Evolutionary conservation across 306 rosid genomes (phyloP), one percentile per base, ranked within the genome.

Genomic region (Quercus bicolor): DNA sequence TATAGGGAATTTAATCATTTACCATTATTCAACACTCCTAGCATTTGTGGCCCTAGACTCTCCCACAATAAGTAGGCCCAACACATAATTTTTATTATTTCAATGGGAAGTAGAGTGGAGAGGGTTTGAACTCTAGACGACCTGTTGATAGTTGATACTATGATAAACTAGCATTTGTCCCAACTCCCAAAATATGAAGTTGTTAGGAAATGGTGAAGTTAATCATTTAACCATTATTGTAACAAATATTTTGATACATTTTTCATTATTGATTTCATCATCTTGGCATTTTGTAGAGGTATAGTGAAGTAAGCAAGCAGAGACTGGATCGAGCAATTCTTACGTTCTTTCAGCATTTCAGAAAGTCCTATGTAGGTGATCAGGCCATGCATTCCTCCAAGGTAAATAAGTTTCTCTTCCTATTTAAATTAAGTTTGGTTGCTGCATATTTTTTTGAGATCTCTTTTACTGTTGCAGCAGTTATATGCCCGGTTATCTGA

Each of bases 351-450:
- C 99, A 96, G 85, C 85, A 96, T 86, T 96, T 96, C 72, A 87
- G 98, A 16, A 93, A 93, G 91, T 93, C 99, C 72, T 96, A 93
- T 60, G 94, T 96, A 7, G 99, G 99, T 72, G 99, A 96, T 83
- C 98, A 96, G 87, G 99, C 98, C 75, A 93, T 96, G 93, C 99
- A 93, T 86, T 96, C 98, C 80, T 96, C 99, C 12, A 96, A 93
- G 99, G 99, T 96, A 90, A 85, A 76, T 76, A 56, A 78, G 55
- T 33, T 69, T 78, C 76, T 61, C 73, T 57, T 55, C 23, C 52
- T 20, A 29, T 73, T 81, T 37, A 57, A 15, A 23, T 64, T 70
- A 45, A 66, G 77, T 69, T 78, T 52, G 62, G 54, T 78, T 72
- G 78, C 76, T 76, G 80, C 48, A 48, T 64, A 80, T 73, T 79